Evolutionary conservation across 2,329 filamentous ascomycete genomes (phyloP).

Genomic region (Colletotrichum karsti): DNA sequence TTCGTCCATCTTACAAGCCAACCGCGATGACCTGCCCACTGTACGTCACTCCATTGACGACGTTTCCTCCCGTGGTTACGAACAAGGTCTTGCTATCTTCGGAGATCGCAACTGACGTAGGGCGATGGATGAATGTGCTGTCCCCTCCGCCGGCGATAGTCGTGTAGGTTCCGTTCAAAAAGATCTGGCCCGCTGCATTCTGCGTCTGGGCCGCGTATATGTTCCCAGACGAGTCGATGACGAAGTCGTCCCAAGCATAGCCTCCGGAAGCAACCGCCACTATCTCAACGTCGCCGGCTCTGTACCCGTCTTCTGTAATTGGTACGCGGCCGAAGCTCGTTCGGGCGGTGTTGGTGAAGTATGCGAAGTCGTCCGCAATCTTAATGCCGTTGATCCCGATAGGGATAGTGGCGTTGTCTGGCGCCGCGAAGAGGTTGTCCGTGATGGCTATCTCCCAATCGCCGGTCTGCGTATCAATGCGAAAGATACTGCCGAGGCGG

Average conservation of each 20-base stretch:
- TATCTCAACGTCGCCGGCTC: background rate
- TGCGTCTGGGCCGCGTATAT: background rate
- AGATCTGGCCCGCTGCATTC: background rate
- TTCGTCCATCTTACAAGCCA: too few relatives aligned
- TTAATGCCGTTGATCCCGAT: background rate
- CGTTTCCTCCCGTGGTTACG: background rate
- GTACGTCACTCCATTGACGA: background rate
- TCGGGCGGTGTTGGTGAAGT: background rate
- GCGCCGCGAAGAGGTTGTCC: background rate
- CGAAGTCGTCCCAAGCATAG: background rate
- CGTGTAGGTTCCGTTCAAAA: background rate
- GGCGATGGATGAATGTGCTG: background rate
- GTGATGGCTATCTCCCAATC: background rate
- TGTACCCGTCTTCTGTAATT: background rate
- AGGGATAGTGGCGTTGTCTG: background rate
- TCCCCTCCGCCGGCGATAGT: background rate
- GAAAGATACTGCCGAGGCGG: background rate
- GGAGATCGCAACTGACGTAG: background rate
- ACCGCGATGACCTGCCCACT: background rate
- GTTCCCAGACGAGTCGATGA: background rate
- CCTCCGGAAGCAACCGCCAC: background rate
- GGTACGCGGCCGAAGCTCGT: background rate
- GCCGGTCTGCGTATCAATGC: background rate
- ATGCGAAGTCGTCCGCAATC: background rate
- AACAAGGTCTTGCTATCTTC: background rate